Evolutionary conservation across 106 monocot species (phyloP).

Genomic region (Xerophyta viscosa): DNA sequence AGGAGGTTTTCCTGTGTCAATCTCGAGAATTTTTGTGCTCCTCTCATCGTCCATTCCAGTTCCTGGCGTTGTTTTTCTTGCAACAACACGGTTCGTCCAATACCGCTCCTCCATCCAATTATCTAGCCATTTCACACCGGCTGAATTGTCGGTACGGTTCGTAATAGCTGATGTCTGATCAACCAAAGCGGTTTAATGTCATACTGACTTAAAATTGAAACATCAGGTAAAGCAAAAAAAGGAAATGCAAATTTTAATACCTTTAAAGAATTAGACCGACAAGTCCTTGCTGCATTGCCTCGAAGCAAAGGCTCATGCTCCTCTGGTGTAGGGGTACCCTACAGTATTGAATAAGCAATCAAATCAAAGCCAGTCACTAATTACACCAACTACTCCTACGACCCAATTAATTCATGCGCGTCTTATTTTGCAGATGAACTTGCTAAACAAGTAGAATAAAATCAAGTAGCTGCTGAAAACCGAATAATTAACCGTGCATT

Average conservation of each 20-base stretch:
- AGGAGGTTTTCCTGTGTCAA: conserved; percentile 51
- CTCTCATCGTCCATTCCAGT: conserved; percentile 41
- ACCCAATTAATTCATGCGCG: neutral
- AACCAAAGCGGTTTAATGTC: neutral
- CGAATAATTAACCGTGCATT: no score
- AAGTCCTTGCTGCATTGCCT: conserved; percentile 6
- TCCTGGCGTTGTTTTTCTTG: neutral
- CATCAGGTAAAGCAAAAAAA: neutral
- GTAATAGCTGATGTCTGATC: conserved; percentile 3
- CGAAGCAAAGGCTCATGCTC: conserved; percentile 28
- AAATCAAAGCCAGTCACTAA: neutral
- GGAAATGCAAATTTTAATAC: no score
- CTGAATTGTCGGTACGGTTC: conserved; percentile 9
- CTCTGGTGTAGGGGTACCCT: conserved; percentile 50
- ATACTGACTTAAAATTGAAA: neutral
- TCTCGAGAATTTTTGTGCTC: conserved; percentile 57
- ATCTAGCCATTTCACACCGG: conserved; percentile 56
- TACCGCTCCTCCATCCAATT: conserved; percentile 68
- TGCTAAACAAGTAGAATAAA: no score
- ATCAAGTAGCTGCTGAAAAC: no score
- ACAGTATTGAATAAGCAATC: neutral
- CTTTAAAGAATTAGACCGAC: conserved; percentile 21
- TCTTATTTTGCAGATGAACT: no score
- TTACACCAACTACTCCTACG: neutral
- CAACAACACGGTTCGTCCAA: conserved; percentile 21